Evolutionary conservation across 2,329 filamentous ascomycete species (phyloP).

Genomic region (Talaromyces sp.): DNA sequence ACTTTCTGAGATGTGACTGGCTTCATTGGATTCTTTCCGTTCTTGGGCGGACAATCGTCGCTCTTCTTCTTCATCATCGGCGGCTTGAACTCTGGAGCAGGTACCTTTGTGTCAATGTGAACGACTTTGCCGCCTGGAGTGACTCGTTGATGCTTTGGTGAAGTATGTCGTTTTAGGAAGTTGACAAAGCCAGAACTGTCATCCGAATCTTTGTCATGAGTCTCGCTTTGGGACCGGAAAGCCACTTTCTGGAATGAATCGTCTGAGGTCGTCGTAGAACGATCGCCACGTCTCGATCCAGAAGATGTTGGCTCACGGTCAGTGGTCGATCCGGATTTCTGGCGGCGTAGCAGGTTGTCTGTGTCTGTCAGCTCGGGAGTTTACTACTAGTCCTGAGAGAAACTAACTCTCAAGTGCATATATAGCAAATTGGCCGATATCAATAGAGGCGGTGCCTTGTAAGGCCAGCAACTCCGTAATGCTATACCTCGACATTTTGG

Average conservation of each 20-base stretch:
- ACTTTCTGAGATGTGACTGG: neutral
- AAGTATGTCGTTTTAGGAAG: slow-evolving; percentile 47
- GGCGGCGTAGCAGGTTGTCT: slow-evolving; percentile 27
- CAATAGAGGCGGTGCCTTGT: slow-evolving; percentile 27
- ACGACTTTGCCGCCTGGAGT: slow-evolving; percentile 49
- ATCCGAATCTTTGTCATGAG: slow-evolving; percentile 31
- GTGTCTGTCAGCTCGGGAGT: neutral
- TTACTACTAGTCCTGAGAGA: too few relatives aligned
- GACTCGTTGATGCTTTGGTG: slow-evolving; percentile 48
- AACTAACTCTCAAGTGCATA: slow-evolving; percentile 33
- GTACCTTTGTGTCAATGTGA: slow-evolving; percentile 38
- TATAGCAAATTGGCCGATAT: slow-evolving; percentile 26
- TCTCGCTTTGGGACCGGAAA: slow-evolving; percentile 34
- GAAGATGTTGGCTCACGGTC: slow-evolving; percentile 25
- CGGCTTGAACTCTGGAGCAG: slow-evolving; percentile 37
- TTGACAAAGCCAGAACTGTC: slow-evolving; percentile 43
- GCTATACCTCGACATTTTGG: slow-evolving; percentile 33
- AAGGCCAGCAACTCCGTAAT: slow-evolving; percentile 37
- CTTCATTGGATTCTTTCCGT: slow-evolving; percentile 1
- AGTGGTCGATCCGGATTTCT: slow-evolving; percentile 21
- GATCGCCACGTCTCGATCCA: slow-evolving; percentile 8
- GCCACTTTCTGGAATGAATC: slow-evolving; percentile 22
- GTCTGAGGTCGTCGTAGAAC: slow-evolving; percentile 16
- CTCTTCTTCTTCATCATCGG: slow-evolving; percentile 20
- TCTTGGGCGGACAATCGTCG: slow-evolving; percentile 14